A percentile compares a stretch with the other conserved stretches of the same genome.
phyloP scores from a whole-genome alignment of 1,139 yeast genomes.

The Zygosaccharomyces pseudobailii region DNA sequence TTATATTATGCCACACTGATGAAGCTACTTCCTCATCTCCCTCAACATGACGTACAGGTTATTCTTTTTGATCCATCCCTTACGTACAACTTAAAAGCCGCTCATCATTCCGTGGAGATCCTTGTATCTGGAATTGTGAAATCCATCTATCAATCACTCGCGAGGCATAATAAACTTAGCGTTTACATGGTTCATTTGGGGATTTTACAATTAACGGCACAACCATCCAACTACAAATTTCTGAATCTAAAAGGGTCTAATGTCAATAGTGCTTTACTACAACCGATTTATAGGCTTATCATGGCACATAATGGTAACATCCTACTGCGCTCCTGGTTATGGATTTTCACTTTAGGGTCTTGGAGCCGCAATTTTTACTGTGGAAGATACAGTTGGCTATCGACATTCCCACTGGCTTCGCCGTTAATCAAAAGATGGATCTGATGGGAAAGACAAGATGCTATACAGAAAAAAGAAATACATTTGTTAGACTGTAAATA shows the following conservation, averaged over 20 bases:
- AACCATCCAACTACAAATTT: constrained; percentile 33
- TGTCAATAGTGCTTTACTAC: constrained; percentile 21
- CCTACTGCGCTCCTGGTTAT: constrained; percentile 12
- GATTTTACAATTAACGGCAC: constrained; percentile 29
- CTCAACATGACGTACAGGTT: constrained; percentile 18
- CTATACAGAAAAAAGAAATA: not conserved
- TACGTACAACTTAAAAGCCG: constrained; percentile 22
- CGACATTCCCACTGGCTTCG: constrained; percentile 9
- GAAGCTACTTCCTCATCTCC: constrained; percentile 25
- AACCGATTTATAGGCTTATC: constrained; percentile 27
- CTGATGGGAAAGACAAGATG: not conserved
- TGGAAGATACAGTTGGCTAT: constrained; percentile 21
- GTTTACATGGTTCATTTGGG: constrained; percentile 29
- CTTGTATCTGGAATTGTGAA: constrained; percentile 27
- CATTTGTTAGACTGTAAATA: constrained; percentile 1
- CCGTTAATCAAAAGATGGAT: constrained; percentile 3
- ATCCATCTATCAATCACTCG: constrained; percentile 21
- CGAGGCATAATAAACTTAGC: constrained; percentile 13
- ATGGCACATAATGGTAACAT: constrained; percentile 23
- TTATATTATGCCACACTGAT: constrained; percentile 11
- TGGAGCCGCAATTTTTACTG: constrained; percentile 13
- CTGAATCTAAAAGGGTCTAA: constrained; percentile 24
- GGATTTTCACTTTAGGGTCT: constrained; percentile 16
- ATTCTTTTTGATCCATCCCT: constrained; percentile 31
- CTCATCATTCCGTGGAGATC: constrained; percentile 28